Conservation (phyloP, 2,329 filamentous ascomycete genomes). For the Pseudopyrenochaeta lycopersici region DNA sequence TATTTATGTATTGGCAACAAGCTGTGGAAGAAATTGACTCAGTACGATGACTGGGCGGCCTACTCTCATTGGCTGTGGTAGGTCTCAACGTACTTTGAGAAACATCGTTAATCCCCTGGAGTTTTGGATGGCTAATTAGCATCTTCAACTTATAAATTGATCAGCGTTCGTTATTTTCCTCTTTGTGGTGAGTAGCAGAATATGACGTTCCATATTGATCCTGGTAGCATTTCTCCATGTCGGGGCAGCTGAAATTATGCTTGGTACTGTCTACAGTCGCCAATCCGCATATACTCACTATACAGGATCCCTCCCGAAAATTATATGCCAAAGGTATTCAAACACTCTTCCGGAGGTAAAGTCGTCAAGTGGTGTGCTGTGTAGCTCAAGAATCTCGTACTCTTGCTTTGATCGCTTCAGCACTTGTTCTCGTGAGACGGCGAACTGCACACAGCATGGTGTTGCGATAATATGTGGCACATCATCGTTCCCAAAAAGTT, state of each 20-base stretch:
- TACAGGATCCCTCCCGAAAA: conserved; percentile 32
- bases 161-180: too few relatives aligned
- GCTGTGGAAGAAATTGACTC: too few relatives aligned
- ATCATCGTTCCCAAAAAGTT: conserved; percentile 20
- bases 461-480: conserved; percentile 49
- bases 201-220: not conserved
- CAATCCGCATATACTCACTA: conserved; percentile 20
- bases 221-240: not conserved
- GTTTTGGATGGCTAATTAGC: too few relatives aligned
- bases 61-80: too few relatives aligned
- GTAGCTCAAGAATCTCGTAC: conserved; percentile 35
- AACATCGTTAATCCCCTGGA: too few relatives aligned
- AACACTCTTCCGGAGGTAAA: conserved; percentile 31
- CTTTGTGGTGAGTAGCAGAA: not conserved
- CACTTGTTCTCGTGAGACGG: conserved; percentile 43
- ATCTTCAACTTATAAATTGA: too few relatives aligned
- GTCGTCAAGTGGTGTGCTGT: conserved; percentile 31
- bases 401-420: conserved; percentile 31
- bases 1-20: too few relatives aligned
- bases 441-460: conserved; percentile 55
- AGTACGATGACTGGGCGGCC: too few relatives aligned
- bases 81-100: too few relatives aligned
- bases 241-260: not conserved
- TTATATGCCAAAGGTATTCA: conserved; percentile 38
- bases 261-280: not conserved